Evolutionary conservation across 139 green algal genomes (phyloP).

Genomic region (Zygnema circumcarinatum): DNA sequence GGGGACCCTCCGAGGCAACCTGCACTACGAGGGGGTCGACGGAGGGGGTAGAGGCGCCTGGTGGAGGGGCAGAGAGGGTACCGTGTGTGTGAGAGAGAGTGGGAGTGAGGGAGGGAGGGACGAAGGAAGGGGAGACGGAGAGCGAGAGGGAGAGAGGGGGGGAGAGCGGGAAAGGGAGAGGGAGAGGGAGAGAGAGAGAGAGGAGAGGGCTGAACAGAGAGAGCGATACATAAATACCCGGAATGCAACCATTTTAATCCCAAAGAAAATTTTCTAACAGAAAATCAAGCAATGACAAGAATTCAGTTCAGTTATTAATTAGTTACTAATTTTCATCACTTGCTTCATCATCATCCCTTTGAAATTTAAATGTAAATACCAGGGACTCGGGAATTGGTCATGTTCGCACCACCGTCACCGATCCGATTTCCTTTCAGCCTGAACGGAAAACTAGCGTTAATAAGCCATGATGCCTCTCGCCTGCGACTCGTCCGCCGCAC

Average conservation of each 20-base stretch:
- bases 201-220: neutral
- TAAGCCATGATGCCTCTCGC: neutral
- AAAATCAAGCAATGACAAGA: too few relatives aligned
- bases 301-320: too few relatives aligned
- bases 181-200: neutral
- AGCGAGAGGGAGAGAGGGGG: neutral
- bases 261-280: too few relatives aligned
- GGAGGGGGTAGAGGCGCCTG: neutral
- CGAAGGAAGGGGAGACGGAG: neutral
- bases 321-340: neutral
- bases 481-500: neutral
- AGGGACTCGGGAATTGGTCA: too few relatives aligned
- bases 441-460: neutral
- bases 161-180: neutral
- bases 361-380: neutral
- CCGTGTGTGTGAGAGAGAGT: too few relatives aligned
- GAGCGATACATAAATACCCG: too few relatives aligned
- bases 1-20: neutral
- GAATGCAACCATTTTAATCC: too few relatives aligned
- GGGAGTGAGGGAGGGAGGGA: too few relatives aligned
- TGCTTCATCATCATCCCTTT: neutral
- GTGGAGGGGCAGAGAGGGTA: neutral
- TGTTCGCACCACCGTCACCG: neutral
- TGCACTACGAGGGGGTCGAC: neutral
- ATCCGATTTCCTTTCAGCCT: neutral